phyloP scores from a whole-genome alignment of 805 yeast genomes.

The Cyberlindnera maclurae region DNA sequence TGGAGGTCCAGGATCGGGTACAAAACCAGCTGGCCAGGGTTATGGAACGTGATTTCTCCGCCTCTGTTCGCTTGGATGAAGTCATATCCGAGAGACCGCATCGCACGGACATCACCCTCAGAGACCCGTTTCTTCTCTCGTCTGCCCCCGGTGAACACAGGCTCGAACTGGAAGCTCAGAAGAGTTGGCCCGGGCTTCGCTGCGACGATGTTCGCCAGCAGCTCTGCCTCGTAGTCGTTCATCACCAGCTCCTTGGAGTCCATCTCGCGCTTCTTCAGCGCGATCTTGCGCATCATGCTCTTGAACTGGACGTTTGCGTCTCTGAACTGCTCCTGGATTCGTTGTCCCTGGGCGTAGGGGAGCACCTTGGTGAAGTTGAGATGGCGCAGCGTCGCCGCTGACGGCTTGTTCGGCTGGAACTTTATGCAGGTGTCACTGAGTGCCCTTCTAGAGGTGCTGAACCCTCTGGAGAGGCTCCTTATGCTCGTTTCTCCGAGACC shows the following conservation, averaged over 20 bases:
- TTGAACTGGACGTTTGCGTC: constrained; percentile 53
- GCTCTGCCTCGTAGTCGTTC: constrained; percentile 39
- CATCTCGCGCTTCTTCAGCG: constrained; percentile 31
- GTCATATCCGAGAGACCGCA: constrained; percentile 39
- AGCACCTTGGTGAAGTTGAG: constrained; percentile 33
- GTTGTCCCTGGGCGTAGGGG: constrained; percentile 42
- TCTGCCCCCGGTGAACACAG: constrained; percentile 89
- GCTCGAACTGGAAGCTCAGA: constrained; percentile 76
- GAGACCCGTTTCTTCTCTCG: constrained; percentile 55
- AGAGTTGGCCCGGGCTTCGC: constrained; percentile 59
- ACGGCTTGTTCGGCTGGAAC: constrained; percentile 27
- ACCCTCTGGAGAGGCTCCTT: not conserved
- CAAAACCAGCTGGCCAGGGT: constrained; percentile 88
- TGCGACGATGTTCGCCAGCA: constrained; percentile 35
- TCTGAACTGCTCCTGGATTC: constrained; percentile 50
- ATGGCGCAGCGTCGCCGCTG: constrained; percentile 35
- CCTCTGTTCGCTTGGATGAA: constrained; percentile 83
- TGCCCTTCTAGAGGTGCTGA: not conserved
- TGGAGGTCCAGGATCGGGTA: constrained; percentile 73
- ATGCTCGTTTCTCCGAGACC: too few relatives aligned
- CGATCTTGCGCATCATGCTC: constrained; percentile 41
- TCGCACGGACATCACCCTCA: constrained; percentile 17
- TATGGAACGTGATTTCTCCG: constrained; percentile 95
- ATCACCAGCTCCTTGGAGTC: constrained; percentile 33
- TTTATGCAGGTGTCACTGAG: constrained; percentile 8